These are phyloP conservation scores for Pseudogymnoascus sp. DNA, from an alignment of 2,329 filamentous ascomycete genomes.

Conservation along the genomic window DNA sequence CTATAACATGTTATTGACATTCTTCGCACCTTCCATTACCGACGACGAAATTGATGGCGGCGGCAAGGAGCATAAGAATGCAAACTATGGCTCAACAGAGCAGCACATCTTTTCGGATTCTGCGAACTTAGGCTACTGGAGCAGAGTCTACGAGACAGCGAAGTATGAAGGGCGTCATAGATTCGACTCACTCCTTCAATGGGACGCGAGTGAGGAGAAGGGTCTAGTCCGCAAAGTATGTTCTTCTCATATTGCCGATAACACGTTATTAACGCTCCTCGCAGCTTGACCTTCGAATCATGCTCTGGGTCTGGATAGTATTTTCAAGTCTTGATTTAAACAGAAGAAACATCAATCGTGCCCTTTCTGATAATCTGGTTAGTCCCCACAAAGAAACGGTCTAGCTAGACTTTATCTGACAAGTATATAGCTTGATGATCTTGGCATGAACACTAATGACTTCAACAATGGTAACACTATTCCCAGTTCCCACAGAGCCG, in stretches of 20 bases:
- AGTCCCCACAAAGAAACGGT: neutral
- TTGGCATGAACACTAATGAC: constrained; percentile 35
- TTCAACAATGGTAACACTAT: constrained; percentile 36
- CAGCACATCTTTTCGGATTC: neutral
- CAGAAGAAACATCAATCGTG: constrained; percentile 29
- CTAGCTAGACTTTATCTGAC: constrained; percentile 45
- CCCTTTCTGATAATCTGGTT: constrained; percentile 31
- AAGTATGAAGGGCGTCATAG: constrained; percentile 16
- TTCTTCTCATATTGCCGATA: neutral
- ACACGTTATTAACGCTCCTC: neutral
- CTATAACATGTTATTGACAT: neutral
- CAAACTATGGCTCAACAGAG: neutral
- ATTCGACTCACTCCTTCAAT: constrained; percentile 15
- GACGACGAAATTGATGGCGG: neutral
- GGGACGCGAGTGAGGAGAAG: constrained; percentile 16
- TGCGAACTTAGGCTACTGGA: constrained; percentile 11
- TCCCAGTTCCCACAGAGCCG: neutral
- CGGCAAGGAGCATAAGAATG: neutral
- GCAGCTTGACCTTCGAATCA: neutral
- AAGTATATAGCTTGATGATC: constrained; percentile 45
- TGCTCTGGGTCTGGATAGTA: constrained; percentile 27
- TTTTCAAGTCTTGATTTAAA: constrained; percentile 31
- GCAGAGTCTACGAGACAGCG: constrained; percentile 13
- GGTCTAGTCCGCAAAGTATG: constrained; percentile 10
- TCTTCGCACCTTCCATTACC: neutral